A percentile compares a stretch with the other conserved stretches of the same genome.
phyloP scores from a whole-genome alignment of 2,329 filamentous ascomycete species.

The Aspergillus uvarum region DNA sequence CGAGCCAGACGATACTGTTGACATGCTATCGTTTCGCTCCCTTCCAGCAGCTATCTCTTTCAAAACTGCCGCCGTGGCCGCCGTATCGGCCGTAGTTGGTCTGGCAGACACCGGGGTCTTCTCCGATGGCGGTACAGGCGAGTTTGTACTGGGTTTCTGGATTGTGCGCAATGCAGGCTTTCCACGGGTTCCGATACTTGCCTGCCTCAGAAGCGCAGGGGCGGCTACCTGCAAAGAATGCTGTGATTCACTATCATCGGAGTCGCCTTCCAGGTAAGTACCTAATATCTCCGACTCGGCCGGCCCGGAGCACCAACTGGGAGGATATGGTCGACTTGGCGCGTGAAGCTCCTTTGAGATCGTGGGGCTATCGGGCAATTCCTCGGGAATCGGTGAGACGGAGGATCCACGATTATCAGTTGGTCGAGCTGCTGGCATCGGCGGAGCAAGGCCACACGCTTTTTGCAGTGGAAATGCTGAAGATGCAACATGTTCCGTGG shows the following conservation, averaged over 20 bases:
- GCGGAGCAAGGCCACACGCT: conserved; percentile 32
- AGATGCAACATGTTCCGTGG: conserved; percentile 18
- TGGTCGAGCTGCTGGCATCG: conserved; percentile 27
- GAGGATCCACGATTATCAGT: conserved; percentile 63
- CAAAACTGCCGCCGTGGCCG: conserved; percentile 11
- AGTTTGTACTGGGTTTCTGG: conserved; percentile 30
- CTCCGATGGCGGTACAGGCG: conserved; percentile 16
- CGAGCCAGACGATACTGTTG: conserved; percentile 21
- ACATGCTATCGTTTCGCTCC: conserved; percentile 21
- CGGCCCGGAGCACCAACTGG: conserved; percentile 59
- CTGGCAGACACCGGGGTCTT: conserved; percentile 6
- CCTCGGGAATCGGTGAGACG: conserved; percentile 75
- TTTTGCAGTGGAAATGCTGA: conserved; percentile 26
- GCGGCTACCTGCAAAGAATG: conserved; percentile 21
- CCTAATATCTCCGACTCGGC: conserved; percentile 50
- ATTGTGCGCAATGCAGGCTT: conserved; percentile 46
- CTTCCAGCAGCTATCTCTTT: conserved; percentile 15
- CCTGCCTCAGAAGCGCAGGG: conserved; percentile 39
- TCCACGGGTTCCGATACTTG: conserved; percentile 45
- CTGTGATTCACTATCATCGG: conserved; percentile 22
- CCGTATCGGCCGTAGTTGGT: conserved; percentile 4
- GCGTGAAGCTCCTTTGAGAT: conserved; percentile 60
- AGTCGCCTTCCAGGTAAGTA: conserved; percentile 32
- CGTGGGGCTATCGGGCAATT: conserved; percentile 57
- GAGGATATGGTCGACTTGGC: conserved; percentile 71